Conservation (phyloP, 2,329 filamentous ascomycete species). For the Chrysoporthe puriensis region DNA sequence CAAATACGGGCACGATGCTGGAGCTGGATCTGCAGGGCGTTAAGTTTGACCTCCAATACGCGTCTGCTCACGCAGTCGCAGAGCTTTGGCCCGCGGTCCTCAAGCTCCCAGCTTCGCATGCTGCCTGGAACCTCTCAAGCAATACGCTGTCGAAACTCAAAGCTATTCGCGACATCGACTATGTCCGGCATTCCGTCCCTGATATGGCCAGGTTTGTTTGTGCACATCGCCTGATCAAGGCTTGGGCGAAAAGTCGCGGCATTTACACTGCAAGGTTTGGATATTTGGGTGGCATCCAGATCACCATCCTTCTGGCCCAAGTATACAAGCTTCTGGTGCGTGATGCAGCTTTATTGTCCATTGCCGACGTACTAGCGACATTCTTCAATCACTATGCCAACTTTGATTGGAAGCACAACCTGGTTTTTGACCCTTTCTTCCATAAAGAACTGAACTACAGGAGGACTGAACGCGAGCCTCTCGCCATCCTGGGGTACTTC, state of each 20-base stretch:
- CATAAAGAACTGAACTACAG: constrained; percentile 54
- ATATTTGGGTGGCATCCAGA: constrained; percentile 67
- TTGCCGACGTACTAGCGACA: constrained; percentile 56
- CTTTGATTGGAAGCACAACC: constrained; percentile 60
- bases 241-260: constrained; percentile 64
- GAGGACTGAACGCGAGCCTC: constrained; percentile 60
- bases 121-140: constrained; percentile 58
- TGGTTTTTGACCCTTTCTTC: constrained; percentile 65
- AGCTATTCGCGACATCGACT: constrained; percentile 63
- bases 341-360: constrained; percentile 42
- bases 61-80: constrained; percentile 58
- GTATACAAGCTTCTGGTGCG: constrained; percentile 59
- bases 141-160: constrained; percentile 66
- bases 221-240: constrained; percentile 62
- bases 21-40: constrained; percentile 63
- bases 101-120: constrained; percentile 52
- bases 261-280: constrained; percentile 69
- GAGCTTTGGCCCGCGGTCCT: constrained; percentile 56
- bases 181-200: constrained; percentile 63
- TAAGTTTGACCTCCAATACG: constrained; percentile 69
- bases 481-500: constrained; percentile 67
- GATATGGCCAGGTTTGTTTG: constrained; percentile 60
- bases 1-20: constrained; percentile 65
- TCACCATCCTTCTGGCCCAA: constrained; percentile 63
- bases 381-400: constrained; percentile 67